phyloP scores from a whole-genome alignment of 495 filamentous ascomycete genomes.

The Annulohypoxylon moriforme region DNA sequence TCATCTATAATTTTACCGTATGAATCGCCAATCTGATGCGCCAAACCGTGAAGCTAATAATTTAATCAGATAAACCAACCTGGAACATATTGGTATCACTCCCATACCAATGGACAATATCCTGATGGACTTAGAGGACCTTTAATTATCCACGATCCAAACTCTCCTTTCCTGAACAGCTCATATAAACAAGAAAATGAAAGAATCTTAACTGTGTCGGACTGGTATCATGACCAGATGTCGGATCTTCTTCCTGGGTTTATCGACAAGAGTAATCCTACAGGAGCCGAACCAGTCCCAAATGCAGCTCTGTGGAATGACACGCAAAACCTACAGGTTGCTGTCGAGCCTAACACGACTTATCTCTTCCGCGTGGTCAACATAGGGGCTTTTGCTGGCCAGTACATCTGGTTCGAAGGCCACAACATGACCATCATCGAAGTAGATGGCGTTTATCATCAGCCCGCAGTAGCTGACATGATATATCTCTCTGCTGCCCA shows the following conservation, averaged over 20 bases:
- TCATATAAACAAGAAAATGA: constrained; percentile 71
- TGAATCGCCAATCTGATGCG: constrained; percentile 25
- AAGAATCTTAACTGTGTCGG: constrained; percentile 70
- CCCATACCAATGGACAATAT: constrained; percentile 74
- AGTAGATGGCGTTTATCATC: constrained; percentile 67
- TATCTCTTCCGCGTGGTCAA: constrained; percentile 85
- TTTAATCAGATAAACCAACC: constrained; percentile 68
- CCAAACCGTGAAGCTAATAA: constrained; percentile 12
- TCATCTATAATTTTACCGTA: constrained; percentile 84
- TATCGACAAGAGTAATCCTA: constrained; percentile 68
- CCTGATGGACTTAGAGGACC: constrained; percentile 80
- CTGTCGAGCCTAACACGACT: constrained; percentile 74
- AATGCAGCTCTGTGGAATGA: constrained; percentile 78
- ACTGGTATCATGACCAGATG: constrained; percentile 76
- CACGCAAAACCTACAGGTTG: constrained; percentile 62
- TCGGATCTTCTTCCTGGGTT: constrained; percentile 65
- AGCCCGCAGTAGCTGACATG: constrained; percentile 67
- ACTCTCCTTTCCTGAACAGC: constrained; percentile 64
- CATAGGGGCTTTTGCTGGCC: constrained; percentile 73
- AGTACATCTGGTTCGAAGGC: constrained; percentile 79
- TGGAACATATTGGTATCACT: constrained; percentile 89
- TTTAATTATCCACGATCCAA: constrained; percentile 75
- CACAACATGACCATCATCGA: constrained; percentile 72
- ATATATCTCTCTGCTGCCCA: constrained; percentile 78
- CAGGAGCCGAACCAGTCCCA: constrained; percentile 73